Conservation (phyloP, 257 asterid species). For the Plantago ovata region DNA sequence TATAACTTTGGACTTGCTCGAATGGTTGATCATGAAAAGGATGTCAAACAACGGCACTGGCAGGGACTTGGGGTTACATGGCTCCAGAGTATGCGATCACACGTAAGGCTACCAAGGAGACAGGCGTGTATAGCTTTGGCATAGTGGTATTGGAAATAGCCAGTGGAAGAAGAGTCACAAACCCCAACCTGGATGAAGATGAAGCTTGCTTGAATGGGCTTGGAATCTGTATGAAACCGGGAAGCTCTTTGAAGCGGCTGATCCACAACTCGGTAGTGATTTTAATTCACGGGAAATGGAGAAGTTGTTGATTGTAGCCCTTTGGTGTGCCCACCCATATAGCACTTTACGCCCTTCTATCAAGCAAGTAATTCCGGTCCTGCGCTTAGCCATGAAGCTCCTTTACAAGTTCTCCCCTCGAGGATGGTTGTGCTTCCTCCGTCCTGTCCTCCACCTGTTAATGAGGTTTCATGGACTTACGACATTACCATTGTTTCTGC, state of each 20-base stretch:
- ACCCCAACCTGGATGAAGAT: neutral
- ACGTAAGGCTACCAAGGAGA: constrained; percentile 15
- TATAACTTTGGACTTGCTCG: constrained; percentile 56
- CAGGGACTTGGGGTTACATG: constrained; percentile 29
- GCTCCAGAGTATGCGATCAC: constrained; percentile 14
- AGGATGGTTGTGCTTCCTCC: too few relatives aligned
- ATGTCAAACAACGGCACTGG: constrained; percentile 33
- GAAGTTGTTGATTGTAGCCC: constrained; percentile 15
- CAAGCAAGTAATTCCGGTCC: too few relatives aligned
- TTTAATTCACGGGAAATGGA: constrained; percentile 19
- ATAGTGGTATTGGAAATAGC: constrained; percentile 18
- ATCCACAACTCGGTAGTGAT: neutral
- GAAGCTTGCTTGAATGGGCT: constrained; percentile 19
- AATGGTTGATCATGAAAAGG: constrained; percentile 45
- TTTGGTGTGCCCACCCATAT: constrained; percentile 26
- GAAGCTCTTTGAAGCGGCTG: constrained; percentile 17
- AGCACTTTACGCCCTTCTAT: constrained; percentile 18
- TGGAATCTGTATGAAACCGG: constrained; percentile 13
- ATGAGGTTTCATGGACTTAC: too few relatives aligned
- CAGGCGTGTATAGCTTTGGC: constrained; percentile 21
- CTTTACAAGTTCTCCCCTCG: too few relatives aligned
- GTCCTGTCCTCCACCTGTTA: too few relatives aligned
- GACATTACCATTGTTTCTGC: too few relatives aligned
- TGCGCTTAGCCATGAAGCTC: too few relatives aligned
- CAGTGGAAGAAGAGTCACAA: constrained; percentile 1